Evolutionary conservation across 208 protist species (phyloP).

Genomic region (Leptomonas pyrrhocoris): DNA sequence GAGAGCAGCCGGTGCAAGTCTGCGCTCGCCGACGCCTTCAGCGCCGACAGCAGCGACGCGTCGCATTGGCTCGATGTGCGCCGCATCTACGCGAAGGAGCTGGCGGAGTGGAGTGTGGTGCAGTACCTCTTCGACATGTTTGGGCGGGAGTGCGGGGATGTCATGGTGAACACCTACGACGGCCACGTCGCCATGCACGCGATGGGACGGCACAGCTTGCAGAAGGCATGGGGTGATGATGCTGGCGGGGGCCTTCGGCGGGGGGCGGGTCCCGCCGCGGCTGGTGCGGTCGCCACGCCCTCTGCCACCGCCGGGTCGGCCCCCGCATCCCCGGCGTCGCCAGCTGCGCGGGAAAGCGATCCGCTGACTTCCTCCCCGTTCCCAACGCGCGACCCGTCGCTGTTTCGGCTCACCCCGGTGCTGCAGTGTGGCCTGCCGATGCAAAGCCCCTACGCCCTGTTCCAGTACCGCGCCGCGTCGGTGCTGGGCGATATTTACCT

Average conservation of each 20-base stretch:
- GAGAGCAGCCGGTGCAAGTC: constrained; percentile 54
- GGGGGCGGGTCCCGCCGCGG: not conserved
- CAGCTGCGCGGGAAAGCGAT: not conserved
- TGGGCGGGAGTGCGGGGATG: constrained; percentile 53
- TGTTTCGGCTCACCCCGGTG: constrained; percentile 75
- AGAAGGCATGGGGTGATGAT: constrained; percentile 13
- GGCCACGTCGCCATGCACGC: constrained; percentile 77
- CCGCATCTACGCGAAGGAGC: constrained; percentile 63
- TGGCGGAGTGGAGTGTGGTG: constrained; percentile 84
- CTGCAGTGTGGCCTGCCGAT: constrained; percentile 55
- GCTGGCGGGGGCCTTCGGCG: not conserved
- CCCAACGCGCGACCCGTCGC: constrained; percentile 65
- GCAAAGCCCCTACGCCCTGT: constrained; percentile 60
- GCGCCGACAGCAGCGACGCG: constrained; percentile 47
- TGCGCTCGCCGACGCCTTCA: constrained; percentile 53
- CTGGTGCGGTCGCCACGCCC: not conserved
- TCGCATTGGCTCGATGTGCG: constrained; percentile 62
- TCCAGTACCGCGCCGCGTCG: constrained; percentile 54
- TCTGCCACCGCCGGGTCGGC: not conserved
- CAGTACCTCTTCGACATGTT: constrained; percentile 77
- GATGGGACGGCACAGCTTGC: constrained; percentile 67
- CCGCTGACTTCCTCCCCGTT: constrained; percentile 48
- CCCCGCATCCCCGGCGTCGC: not conserved
- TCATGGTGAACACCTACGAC: constrained; percentile 71
- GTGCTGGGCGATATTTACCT: constrained; percentile 58